Base-by-base conservation (phyloP, 495 filamentous ascomycete genomes). In the Tuber borchii region DNA sequence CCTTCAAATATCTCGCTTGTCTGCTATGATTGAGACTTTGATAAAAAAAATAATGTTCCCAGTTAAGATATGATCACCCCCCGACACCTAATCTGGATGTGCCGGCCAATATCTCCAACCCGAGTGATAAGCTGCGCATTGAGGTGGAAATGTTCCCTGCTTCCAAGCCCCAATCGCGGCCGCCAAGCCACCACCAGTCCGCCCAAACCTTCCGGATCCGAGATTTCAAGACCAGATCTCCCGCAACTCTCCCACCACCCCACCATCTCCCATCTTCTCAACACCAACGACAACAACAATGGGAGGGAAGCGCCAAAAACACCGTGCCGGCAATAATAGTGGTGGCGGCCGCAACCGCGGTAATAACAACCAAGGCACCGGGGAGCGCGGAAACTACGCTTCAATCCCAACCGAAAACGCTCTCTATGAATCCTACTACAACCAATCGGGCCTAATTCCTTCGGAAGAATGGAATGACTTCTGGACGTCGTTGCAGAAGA, bases 381-480 rank as follows among this genome's bases (percentile, higher is more conserved):
- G 81, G 20, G 75, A 75, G 46, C 81, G 81, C 74, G 75, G 76
- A 44, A 71, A 71, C 48, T 82, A 82, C 72, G 71, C 74, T 68
- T 78, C 77, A 7, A 82, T 82, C 22, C 72, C 75, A 17, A 78
- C 70, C 44, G 84, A 88, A 76, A 97, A 98, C 83, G 90, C 90
- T 76, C 89, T 89, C 73, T 90, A 93, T 71, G 91, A 98, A 84
- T 85, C 86, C 73, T 98, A 90, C 86, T 99, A 99, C 86, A 91
- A 96, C 83, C 83, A 86, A 73, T 87, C 93, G 22, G 87, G 91
- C 0, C 86, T 94, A 44, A 84, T 97, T 6, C 86, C 89, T 17
- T 91, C 93, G 46, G 88, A 89, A 26, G 94, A 97, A 84, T 87
- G 86, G 74, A 86, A 89, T 37, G 87, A 88, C 5, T 98, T 98